Evolutionary conservation across 2,329 filamentous ascomycete species (phyloP).

Genomic region (Ophiocordyceps unilateralis): DNA sequence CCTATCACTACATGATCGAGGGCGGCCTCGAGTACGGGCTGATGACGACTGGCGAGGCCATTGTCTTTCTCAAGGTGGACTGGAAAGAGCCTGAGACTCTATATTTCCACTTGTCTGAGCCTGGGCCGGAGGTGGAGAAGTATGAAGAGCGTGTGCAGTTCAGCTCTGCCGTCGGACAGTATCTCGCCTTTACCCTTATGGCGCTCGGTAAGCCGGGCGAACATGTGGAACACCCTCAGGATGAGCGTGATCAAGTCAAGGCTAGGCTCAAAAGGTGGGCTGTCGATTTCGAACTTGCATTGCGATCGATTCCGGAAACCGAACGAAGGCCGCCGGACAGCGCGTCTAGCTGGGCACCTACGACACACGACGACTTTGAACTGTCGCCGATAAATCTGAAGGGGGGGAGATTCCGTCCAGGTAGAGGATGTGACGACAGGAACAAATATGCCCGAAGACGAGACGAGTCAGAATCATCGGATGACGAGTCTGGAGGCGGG

Average conservation of each 20-base stretch:
- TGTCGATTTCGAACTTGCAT: conserved; percentile 9
- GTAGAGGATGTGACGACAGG: too few relatives aligned
- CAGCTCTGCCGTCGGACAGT: conserved; percentile 13
- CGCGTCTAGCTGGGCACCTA: too few relatives aligned
- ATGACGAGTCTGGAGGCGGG: too few relatives aligned
- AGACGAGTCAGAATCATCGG: too few relatives aligned
- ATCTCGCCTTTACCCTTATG: conserved; percentile 5
- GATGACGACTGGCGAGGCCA: conserved; percentile 23
- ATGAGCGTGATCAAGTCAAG: conserved; percentile 5
- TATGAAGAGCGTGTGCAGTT: too few relatives aligned
- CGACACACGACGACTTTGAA: too few relatives aligned
- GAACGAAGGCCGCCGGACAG: too few relatives aligned
- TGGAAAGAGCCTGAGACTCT: conserved; percentile 10
- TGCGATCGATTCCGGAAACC: conserved; percentile 6
- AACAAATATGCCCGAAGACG: too few relatives aligned
- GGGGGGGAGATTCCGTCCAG: too few relatives aligned
- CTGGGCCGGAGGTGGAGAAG: conserved; percentile 8
- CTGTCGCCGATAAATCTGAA: conserved; percentile 7
- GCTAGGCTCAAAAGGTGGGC: conserved; percentile 2
- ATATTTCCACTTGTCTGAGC: conserved; percentile 15
- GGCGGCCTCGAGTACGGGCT: conserved; percentile 24
- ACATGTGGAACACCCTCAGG: not conserved
- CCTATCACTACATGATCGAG: conserved; percentile 32
- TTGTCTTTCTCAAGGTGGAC: conserved; percentile 23
- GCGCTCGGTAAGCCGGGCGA: not conserved